A percentile compares a stretch with the other conserved stretches of the same genome.
Evolutionary conservation across 495 filamentous ascomycete genomes (phyloP).

Genomic region (Thermochaetoides thermophila): DNA sequence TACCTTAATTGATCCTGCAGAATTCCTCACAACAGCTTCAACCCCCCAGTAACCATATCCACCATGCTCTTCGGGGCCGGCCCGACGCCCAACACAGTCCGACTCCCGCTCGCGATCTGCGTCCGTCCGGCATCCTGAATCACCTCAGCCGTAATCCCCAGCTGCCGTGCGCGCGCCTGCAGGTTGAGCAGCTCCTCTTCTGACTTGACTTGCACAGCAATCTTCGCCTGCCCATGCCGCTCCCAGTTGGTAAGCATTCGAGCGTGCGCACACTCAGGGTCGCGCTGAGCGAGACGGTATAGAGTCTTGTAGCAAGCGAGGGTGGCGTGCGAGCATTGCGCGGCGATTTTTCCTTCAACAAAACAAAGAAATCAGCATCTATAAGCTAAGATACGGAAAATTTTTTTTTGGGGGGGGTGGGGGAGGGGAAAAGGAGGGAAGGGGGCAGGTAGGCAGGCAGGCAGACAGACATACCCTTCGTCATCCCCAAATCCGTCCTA

Average conservation of each 20-base stretch:
- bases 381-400: too few species aligned
- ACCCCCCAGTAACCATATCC: conserved; percentile 68
- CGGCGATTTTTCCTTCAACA: conserved; percentile 94
- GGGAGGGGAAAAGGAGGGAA: neutral
- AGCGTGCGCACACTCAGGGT: conserved; percentile 34
- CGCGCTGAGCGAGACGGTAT: conserved; percentile 32
- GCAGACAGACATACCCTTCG: conserved; percentile 53
- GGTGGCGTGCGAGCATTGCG: conserved; percentile 90
- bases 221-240: conserved; percentile 69
- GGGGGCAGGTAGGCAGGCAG: too few species aligned
- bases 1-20: too few species aligned
- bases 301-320: conserved; percentile 90
- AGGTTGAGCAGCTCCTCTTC: conserved; percentile 71
- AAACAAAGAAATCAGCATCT: too few species aligned
- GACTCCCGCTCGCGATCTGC: conserved; percentile 84
- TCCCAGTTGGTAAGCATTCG: conserved; percentile 78
- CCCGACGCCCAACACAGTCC: conserved; percentile 80
- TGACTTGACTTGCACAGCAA: conserved; percentile 71
- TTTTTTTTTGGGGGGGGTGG: neutral
- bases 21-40: conserved; percentile 79
- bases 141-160: conserved; percentile 76
- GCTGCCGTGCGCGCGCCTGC: conserved; percentile 61
- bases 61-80: conserved; percentile 79
- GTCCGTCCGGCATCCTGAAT: conserved; percentile 93
- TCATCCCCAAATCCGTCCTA: conserved; percentile 88